A percentile compares a stretch with the other conserved stretches of the same genome.
Evolutionary conservation across 129 eudicot species (phyloP).

Genomic region (Deinandra increscens): DNA sequence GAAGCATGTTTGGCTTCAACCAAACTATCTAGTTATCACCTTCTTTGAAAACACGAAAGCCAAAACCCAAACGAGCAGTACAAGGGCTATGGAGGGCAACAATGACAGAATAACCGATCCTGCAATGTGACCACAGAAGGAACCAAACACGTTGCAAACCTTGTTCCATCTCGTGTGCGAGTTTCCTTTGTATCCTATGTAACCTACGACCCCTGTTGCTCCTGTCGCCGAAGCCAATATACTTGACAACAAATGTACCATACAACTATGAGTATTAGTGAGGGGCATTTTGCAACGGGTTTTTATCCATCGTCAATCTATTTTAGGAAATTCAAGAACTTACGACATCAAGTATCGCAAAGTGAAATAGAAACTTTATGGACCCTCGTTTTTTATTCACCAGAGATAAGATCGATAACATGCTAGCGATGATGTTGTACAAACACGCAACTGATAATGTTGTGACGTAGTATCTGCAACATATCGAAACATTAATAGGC

Average conservation of each 20-base stretch:
- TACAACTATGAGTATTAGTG: neutral
- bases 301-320: neutral
- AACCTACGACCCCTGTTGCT: conserved; percentile 64
- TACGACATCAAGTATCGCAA: conserved; percentile 58
- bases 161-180: conserved; percentile 52
- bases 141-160: conserved; percentile 47
- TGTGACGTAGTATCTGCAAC: conserved; percentile 59
- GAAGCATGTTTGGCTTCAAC: neutral
- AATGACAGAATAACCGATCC: conserved; percentile 41
- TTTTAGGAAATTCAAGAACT: conserved; percentile 10
- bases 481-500: neutral
- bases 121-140: conserved; percentile 54
- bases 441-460: conserved; percentile 59
- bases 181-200: conserved; percentile 68
- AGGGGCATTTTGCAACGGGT: neutral
- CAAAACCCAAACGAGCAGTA: conserved; percentile 48
- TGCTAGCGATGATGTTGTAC: conserved; percentile 48
- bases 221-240: conserved; percentile 70
- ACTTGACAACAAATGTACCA: conserved; percentile 59
- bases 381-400: conserved; percentile 34
- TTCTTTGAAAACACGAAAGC: conserved; percentile 48
- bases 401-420: conserved; percentile 31
- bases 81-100: conserved; percentile 51
- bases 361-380: conserved; percentile 36
- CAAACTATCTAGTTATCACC: conserved; percentile 9